phyloP scores from a whole-genome alignment of 1,284 basidiomycete species.

The Leccinum pachyderme region DNA sequence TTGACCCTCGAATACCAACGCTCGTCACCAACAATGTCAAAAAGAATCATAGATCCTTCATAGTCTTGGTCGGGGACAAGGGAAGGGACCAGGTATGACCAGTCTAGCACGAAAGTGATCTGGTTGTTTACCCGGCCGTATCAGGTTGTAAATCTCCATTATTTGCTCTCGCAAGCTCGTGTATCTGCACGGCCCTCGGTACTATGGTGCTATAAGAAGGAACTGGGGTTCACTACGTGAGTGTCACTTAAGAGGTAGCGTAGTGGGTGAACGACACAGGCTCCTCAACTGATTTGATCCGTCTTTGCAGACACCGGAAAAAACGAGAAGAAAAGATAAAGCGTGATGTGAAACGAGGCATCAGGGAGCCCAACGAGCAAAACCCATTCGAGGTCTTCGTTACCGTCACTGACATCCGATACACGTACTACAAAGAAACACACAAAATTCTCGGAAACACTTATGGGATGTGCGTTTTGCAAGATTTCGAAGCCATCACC shows the following conservation, averaged over 20 bases:
- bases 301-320: conserved; percentile 78
- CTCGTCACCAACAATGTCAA: conserved; percentile 94
- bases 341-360: conserved; percentile 89
- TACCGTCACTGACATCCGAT: conserved; percentile 98
- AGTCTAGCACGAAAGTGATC: conserved; percentile 14
- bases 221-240: conserved; percentile 89
- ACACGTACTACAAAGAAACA: conserved; percentile 96
- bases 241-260: conserved; percentile 20
- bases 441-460: conserved; percentile 97
- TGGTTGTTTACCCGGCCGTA: not conserved
- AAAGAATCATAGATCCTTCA: conserved; percentile 91
- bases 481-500: conserved; percentile 98
- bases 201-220: conserved; percentile 97
- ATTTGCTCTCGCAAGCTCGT: conserved; percentile 87
- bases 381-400: conserved; percentile 99
- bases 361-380: conserved; percentile 93
- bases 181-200: conserved; percentile 89
- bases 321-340: conserved; percentile 96
- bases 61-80: conserved; percentile 96
- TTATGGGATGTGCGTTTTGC: conserved; percentile 95
- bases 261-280: not conserved
- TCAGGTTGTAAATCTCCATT: conserved; percentile 95
- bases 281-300: not conserved
- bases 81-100: conserved; percentile 80
- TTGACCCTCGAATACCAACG: conserved; percentile 91